Percentiles rank a stretch among this genome's conserved stretches.
Evolutionary conservation across 1,284 basidiomycete species (phyloP).

Genomic region (Cutaneotrichosporon cavernicola): DNA sequence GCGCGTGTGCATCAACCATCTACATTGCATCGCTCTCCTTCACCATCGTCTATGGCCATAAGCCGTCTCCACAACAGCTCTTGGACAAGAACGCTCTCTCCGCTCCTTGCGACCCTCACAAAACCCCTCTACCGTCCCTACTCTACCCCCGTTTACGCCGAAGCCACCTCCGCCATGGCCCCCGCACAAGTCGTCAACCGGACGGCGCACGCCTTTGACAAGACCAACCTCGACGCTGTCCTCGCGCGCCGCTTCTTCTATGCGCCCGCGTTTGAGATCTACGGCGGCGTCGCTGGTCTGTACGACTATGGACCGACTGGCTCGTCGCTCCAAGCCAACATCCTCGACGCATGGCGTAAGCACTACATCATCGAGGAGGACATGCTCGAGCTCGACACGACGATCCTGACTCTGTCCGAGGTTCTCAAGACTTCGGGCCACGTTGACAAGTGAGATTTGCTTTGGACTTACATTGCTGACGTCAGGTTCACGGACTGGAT

Average conservation of each 20-base stretch:
- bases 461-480: conserved; percentile 6
- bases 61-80: conserved; percentile 13
- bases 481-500: conserved; percentile 92
- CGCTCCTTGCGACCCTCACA: conserved; percentile 7
- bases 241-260: conserved; percentile 95
- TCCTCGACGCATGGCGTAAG: conserved; percentile 93
- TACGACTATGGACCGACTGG: conserved; percentile 97
- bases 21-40: background rate
- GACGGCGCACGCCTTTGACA: conserved; percentile 85
- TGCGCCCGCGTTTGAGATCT: conserved; percentile 97
- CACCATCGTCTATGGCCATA: conserved; percentile 21
- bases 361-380: conserved; percentile 99
- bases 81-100: conserved; percentile 22
- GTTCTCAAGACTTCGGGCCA: conserved; percentile 98
- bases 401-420: conserved; percentile 91
- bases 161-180: conserved; percentile 20
- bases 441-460: conserved; percentile 69
- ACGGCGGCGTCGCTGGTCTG: conserved; percentile 92
- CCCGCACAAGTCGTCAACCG: conserved; percentile 64
- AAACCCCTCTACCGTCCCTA: background rate
- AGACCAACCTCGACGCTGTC: conserved; percentile 77
- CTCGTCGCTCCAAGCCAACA: conserved; percentile 93
- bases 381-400: conserved; percentile 99
- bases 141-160: background rate
- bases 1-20: background rate